Evolutionary conservation across 257 asterid species (phyloP).

Genomic region (Pogostemon cablin): DNA sequence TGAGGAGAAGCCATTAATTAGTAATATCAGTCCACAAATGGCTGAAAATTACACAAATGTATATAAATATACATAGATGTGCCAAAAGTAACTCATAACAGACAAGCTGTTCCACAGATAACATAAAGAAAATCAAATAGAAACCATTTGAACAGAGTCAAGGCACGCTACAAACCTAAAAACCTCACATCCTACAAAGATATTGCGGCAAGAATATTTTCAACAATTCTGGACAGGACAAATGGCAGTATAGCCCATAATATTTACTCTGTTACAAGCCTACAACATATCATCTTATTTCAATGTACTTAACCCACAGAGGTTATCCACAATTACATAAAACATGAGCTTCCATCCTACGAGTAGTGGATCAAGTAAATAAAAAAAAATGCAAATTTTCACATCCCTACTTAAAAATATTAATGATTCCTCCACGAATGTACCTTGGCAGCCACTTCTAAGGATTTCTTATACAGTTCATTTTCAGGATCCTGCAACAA

Average conservation of each 20-base stretch:
- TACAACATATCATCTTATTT: conserved; percentile 5
- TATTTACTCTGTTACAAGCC: background rate
- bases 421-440: background rate
- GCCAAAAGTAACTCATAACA: background rate
- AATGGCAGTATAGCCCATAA: background rate
- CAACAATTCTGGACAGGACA: conserved; percentile 2
- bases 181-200: conserved; percentile 10
- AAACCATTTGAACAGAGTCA: background rate
- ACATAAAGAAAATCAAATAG: background rate
- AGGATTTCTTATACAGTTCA: conserved; percentile 75
- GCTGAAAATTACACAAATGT: background rate
- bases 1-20: background rate
- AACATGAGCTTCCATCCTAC: conserved; percentile 21
- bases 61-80: background rate
- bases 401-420: background rate
- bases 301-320: conserved; percentile 11
- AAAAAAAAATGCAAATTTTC: background rate
- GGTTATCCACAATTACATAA: conserved; percentile 2
- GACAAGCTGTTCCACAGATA: background rate
- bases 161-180: background rate
- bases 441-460: conserved; percentile 87
- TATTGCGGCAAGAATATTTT: conserved; percentile 6
- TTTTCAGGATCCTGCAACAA: conserved; percentile 75
- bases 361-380: background rate
- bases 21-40: background rate